A percentile compares a stretch with the other conserved stretches of the same genome.
These are phyloP conservation scores for Apiosordaria backusii DNA, from an alignment of 495 filamentous ascomycete genomes.

Conservation along the genomic window DNA sequence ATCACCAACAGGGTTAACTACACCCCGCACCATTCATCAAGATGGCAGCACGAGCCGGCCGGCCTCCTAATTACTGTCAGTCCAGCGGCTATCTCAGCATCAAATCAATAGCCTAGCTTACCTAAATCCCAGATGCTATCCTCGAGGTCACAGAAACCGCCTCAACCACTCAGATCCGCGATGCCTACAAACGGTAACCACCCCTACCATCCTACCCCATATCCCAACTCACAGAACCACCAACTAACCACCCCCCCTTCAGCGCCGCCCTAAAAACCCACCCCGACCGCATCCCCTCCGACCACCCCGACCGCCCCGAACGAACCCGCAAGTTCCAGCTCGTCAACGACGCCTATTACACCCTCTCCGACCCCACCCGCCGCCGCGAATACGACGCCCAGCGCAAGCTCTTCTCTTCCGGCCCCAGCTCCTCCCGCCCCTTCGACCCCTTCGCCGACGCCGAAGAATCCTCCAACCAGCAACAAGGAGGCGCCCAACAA, in stretches of 20 bases:
- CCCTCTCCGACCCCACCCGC: slow-evolving; percentile 73
- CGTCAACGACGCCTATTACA: slow-evolving; percentile 98
- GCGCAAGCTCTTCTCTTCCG: slow-evolving; percentile 42
- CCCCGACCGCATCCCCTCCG: slow-evolving; percentile 82
- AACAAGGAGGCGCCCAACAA: slow-evolving; percentile 33
- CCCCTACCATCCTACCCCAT: not conserved
- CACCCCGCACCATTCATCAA: slow-evolving; percentile 12
- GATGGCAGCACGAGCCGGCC: slow-evolving; percentile 36
- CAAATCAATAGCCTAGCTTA: slow-evolving; percentile 15
- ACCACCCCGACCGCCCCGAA: slow-evolving; percentile 76
- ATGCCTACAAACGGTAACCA: slow-evolving; percentile 85
- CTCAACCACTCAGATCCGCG: slow-evolving; percentile 79
- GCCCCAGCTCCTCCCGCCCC: slow-evolving; percentile 20
- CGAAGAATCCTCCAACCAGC: slow-evolving; percentile 37
- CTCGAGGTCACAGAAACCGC: slow-evolving; percentile 73
- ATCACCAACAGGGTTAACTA: not conserved
- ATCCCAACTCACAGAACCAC: slow-evolving; percentile 1
- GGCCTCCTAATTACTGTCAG: slow-evolving; percentile 54
- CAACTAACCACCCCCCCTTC: slow-evolving; percentile 13
- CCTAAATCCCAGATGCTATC: slow-evolving; percentile 52
- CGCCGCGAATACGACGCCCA: slow-evolving; percentile 87
- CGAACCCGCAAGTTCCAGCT: slow-evolving; percentile 91
- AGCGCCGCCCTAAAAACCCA: slow-evolving; percentile 93
- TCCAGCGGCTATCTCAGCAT: slow-evolving; percentile 7
- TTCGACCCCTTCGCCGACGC: slow-evolving; percentile 55